Percentiles rank a stretch among this genome's conserved stretches.
phyloP scores from a whole-genome alignment of 208 protist genomes.

The Porcisia hertigi region DNA sequence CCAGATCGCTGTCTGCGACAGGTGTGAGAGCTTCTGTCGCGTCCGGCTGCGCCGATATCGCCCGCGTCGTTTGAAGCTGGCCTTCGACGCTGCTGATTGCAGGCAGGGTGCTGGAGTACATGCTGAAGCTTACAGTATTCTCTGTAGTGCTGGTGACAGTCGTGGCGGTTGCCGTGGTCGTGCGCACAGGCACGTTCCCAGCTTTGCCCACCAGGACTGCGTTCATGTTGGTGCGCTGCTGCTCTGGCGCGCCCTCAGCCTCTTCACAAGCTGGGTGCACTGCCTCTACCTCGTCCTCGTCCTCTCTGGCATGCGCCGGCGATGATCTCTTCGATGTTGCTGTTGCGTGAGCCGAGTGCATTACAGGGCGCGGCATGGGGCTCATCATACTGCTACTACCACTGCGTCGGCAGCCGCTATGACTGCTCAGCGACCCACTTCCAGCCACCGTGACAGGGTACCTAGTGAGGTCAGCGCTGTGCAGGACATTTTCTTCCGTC shows the following conservation, averaged over 20 bases:
- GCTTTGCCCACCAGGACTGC: background rate
- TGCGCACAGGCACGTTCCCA: background rate
- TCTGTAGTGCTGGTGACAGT: background rate
- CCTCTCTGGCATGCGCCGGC: conserved; percentile 17
- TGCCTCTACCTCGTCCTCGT: background rate
- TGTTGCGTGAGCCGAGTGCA: background rate
- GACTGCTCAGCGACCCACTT: background rate
- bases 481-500: background rate
- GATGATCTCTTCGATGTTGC: background rate
- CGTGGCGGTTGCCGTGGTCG: background rate
- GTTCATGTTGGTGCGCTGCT: background rate
- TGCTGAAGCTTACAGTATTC: conserved; percentile 1
- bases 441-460: background rate
- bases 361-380: conserved; percentile 32
- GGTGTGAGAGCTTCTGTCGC: background rate
- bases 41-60: conserved; percentile 3
- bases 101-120: conserved; percentile 8
- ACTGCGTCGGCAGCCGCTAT: background rate
- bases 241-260: background rate
- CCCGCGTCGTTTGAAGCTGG: background rate
- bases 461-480: background rate
- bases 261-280: background rate
- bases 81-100: background rate
- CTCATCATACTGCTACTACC: conserved; percentile 31
- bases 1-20: background rate